Evolutionary conservation across 1,284 basidiomycete species (phyloP).

Genomic region (Somion occarium): DNA sequence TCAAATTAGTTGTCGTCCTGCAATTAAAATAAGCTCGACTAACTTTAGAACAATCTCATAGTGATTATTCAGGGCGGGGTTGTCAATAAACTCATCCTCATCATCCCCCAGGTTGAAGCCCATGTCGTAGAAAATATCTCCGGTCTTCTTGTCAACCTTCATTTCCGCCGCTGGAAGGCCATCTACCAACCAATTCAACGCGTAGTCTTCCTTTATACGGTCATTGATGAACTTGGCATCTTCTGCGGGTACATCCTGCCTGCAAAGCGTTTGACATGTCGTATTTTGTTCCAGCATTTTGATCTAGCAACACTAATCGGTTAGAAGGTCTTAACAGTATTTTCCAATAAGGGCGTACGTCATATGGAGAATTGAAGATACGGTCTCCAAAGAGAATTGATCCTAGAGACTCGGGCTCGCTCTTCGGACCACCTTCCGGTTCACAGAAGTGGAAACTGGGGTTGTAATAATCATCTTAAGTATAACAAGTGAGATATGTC

Average conservation of each 20-base stretch:
- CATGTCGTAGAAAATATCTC: conserved; percentile 87
- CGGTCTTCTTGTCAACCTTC: conserved; percentile 74
- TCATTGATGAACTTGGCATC: conserved; percentile 90
- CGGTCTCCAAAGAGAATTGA: conserved; percentile 95
- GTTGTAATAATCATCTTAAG: conserved; percentile 83
- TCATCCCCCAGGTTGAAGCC: conserved; percentile 79
- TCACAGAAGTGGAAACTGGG: conserved; percentile 83
- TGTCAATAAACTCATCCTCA: conserved; percentile 41
- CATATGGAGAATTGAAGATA: conserved; percentile 88
- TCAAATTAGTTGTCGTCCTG: not conserved
- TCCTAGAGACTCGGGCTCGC: conserved; percentile 86
- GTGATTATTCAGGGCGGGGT: conserved; percentile 86
- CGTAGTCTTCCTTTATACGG: conserved; percentile 90
- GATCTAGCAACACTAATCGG: conserved; percentile 42
- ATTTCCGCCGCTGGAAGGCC: conserved; percentile 92
- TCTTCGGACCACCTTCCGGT: conserved; percentile 72
- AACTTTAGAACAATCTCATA: conserved; percentile 81
- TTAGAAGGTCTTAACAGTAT: not conserved
- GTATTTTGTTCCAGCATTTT: conserved; percentile 70
- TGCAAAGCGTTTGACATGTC: conserved; percentile 79
- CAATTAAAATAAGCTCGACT: conserved; percentile 12
- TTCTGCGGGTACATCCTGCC: conserved; percentile 52
- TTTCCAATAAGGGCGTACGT: conserved; percentile 47
- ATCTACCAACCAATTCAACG: conserved; percentile 93
- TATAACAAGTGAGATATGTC: not conserved